phyloP scores from a whole-genome alignment of 163 green algal species.

The Trebouxiophyceae sp. region DNA sequence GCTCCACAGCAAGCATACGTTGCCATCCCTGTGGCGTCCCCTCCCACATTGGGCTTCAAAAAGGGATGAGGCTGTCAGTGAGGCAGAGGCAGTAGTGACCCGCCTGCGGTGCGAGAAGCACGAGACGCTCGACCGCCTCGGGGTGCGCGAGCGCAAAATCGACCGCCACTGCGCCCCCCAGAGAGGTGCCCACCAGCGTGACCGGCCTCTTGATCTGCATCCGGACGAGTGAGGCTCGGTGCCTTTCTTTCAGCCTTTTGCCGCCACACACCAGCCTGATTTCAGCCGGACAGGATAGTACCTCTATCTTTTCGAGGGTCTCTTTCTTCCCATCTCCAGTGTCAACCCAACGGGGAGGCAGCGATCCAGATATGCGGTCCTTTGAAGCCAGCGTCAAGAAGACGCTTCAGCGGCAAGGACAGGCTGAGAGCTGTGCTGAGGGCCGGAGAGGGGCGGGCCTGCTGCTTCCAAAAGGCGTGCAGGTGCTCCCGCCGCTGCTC shows the following conservation, averaged over 20 bases:
- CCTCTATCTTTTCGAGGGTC: not conserved
- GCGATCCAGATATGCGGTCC: no score
- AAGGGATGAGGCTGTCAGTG: no score
- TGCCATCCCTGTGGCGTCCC: no score
- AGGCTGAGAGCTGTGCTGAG: no score
- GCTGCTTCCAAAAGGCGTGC: conserved; percentile 60
- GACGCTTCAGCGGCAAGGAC: no score
- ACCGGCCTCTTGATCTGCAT: conserved; percentile 40
- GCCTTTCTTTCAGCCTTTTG: no score
- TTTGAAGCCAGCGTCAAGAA: no score
- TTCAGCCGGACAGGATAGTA: not conserved
- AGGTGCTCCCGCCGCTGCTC: conserved; percentile 75
- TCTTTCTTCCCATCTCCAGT: no score
- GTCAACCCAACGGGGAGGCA: no score
- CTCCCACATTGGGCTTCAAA: no score
- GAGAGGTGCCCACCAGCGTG: conserved; percentile 69
- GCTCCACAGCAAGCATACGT: no score
- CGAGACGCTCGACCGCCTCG: conserved; percentile 54
- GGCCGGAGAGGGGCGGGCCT: conserved; percentile 3
- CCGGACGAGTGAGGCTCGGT: not conserved
- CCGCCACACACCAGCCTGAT: not conserved
- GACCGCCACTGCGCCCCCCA: conserved; percentile 83
- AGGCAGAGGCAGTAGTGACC: no score
- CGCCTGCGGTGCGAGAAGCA: conserved; percentile 59
- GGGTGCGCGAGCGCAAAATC: conserved; percentile 83